phyloP scores from a whole-genome alignment of 116 monocot species.

The Zostera marina region DNA sequence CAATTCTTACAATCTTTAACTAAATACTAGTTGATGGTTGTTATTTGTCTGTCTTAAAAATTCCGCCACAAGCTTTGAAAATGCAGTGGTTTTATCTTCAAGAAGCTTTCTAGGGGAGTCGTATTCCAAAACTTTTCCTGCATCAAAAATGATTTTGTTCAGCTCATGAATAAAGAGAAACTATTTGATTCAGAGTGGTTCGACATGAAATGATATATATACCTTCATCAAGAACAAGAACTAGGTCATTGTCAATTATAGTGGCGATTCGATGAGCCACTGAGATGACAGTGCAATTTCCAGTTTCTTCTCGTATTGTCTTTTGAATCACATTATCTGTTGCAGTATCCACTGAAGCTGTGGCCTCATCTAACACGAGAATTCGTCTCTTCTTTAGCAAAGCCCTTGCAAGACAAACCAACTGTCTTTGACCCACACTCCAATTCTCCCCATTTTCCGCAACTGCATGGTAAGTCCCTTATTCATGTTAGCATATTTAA shows the following conservation, averaged over 20 bases:
- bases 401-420: slow-evolving; percentile 69
- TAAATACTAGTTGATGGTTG: slow-evolving; percentile 2
- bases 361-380: slow-evolving; percentile 85
- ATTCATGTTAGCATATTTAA: background rate
- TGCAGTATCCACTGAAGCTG: slow-evolving; percentile 84
- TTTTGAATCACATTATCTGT: slow-evolving; percentile 76
- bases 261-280: slow-evolving; percentile 84
- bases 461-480: slow-evolving; percentile 27
- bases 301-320: slow-evolving; percentile 53
- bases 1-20: background rate
- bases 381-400: slow-evolving; percentile 65
- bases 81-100: slow-evolving; percentile 36
- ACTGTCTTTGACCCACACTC: slow-evolving; percentile 86
- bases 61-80: slow-evolving; percentile 49
- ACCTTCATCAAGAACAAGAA: slow-evolving; percentile 78
- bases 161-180: background rate
- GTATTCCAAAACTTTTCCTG: slow-evolving; percentile 69
- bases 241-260: slow-evolving; percentile 65
- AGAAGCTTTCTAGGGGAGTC: slow-evolving; percentile 44
- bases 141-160: background rate
- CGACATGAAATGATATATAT: background rate
- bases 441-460: slow-evolving; percentile 84
- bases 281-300: slow-evolving; percentile 60
- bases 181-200: background rate
- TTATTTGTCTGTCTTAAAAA: slow-evolving; percentile 31